Evolutionary conservation across 2,329 filamentous ascomycete genomes (phyloP).

Genomic region (Pseudogymnoascus sp.): DNA sequence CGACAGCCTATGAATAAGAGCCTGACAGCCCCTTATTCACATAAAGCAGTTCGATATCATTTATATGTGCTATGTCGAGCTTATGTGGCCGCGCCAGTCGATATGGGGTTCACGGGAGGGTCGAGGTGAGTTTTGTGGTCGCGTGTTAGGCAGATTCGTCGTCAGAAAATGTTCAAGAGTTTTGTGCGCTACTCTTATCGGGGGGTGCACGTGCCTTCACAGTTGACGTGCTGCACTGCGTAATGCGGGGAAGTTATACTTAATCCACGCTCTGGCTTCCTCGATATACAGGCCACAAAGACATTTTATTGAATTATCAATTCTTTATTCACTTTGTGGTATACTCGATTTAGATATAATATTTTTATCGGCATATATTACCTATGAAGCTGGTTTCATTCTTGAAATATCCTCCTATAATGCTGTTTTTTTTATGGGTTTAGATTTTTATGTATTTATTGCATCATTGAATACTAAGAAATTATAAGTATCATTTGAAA

Average conservation of each 20-base stretch:
- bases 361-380: too few species aligned
- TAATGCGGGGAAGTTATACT: conserved; percentile 2
- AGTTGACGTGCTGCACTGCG: conserved; percentile 2
- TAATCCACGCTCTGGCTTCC: not conserved
- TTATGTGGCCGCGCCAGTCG: not conserved
- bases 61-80: not conserved
- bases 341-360: not conserved
- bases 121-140: conserved; percentile 1
- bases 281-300: not conserved
- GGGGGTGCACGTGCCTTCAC: conserved; percentile 3
- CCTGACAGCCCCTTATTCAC: conserved; percentile 3
- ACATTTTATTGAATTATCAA: not conserved
- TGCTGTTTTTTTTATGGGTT: not conserved
- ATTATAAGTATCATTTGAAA: conserved; percentile 6
- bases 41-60: not conserved
- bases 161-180: conserved; percentile 5
- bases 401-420: too few species aligned
- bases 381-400: not conserved
- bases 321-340: not conserved
- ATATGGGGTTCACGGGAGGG: not conserved
- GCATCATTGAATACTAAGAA: conserved; percentile 1
- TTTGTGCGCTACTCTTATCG: conserved; percentile 9
- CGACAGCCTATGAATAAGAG: conserved; percentile 10
- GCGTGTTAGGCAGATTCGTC: conserved; percentile 8
- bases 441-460: not conserved